Evolutionary conservation across 495 filamentous ascomycete genomes (phyloP), one percentile per base, ranked within the genome.

Genomic region (Lophiotrema nucula): DNA sequence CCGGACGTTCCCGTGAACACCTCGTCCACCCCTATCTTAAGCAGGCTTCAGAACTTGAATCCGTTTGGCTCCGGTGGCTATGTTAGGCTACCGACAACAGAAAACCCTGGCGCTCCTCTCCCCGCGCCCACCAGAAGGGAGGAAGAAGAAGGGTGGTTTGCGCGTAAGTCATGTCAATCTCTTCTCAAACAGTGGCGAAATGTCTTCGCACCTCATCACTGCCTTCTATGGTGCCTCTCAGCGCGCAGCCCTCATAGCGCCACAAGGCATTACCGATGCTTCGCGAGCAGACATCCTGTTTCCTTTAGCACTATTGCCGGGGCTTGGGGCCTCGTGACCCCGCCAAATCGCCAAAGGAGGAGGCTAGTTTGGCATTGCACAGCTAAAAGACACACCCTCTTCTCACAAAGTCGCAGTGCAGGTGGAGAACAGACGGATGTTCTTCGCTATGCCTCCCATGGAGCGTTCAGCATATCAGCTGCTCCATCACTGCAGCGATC

Each of bases 71-170:
- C 84, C 70, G 81, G 86, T 67, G 93, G 93, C 65, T 95, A 95
- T 85, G 84, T 97, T 58, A 84, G 89, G 75, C 83, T 98, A 33
- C 93, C 93, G 45, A 95, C 89, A 58, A 67, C 87, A 72, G 90
- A 96, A 71, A 80, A 75, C 48, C 82, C 90, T 27, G 93, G 91
- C 39, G 90, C 92, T 56, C 90, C 90, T 33, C 76, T 96, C 23
- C 92, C 92, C 35, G 92, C 92, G 52, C 79, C 89, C 51, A 90
- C 64, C 68, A 82, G 93, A 62, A 81, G 92, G 53, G 90, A 96
- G 61, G 93, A 97, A 74, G 93, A 98, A 62, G 93, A 96, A 72
- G 88, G 84, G 46, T 97, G 88, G 83, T 91, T 98, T 81, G 88
- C 88, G 57, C 78, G 93, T 98, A 83, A 92, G 93, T 95, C 25